Percentiles rank a stretch among this genome's conserved stretches.
These are phyloP conservation scores for Zygosaccharomyces sapae DNA, from an alignment of 1,139 yeast species.

Conservation along the genomic window DNA sequence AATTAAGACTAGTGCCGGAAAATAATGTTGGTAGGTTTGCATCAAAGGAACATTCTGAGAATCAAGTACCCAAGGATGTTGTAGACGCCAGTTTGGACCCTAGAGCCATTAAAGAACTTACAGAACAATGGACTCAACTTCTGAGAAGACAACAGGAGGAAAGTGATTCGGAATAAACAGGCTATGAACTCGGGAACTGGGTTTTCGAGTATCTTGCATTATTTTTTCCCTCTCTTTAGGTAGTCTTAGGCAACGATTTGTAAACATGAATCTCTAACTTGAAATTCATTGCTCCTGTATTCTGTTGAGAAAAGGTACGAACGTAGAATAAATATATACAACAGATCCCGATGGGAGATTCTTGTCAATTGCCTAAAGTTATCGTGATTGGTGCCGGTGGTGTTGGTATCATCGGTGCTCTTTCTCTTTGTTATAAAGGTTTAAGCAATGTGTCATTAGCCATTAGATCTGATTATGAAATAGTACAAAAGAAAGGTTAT, in stretches of 20 bases:
- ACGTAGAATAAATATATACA: background rate
- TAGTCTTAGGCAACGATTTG: background rate
- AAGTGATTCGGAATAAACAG: slow-evolving; percentile 5
- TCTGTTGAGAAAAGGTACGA: background rate
- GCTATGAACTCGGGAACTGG: background rate
- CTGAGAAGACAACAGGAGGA: slow-evolving; percentile 34
- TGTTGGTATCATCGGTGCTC: slow-evolving; percentile 55
- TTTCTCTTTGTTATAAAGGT: slow-evolving; percentile 41
- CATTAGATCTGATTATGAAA: slow-evolving; percentile 52
- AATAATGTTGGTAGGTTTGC: slow-evolving; percentile 71
- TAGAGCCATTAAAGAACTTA: slow-evolving; percentile 58
- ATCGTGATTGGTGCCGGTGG: slow-evolving; percentile 56
- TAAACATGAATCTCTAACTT: background rate
- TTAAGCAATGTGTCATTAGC: slow-evolving; percentile 44
- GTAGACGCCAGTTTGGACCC: slow-evolving; percentile 76
- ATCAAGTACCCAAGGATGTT: slow-evolving; percentile 85
- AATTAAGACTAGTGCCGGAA: slow-evolving; percentile 62
- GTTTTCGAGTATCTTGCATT: background rate
- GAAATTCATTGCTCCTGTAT: background rate
- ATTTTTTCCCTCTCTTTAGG: background rate
- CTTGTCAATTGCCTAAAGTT: slow-evolving; percentile 12
- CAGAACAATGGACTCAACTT: slow-evolving; percentile 52
- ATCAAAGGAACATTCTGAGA: slow-evolving; percentile 78
- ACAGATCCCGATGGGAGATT: background rate
- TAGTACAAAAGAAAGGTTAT: slow-evolving; percentile 44